These are phyloP conservation scores for Cladorrhinum sp. DNA, from an alignment of 2,329 filamentous ascomycete species.

Conservation along the genomic window DNA sequence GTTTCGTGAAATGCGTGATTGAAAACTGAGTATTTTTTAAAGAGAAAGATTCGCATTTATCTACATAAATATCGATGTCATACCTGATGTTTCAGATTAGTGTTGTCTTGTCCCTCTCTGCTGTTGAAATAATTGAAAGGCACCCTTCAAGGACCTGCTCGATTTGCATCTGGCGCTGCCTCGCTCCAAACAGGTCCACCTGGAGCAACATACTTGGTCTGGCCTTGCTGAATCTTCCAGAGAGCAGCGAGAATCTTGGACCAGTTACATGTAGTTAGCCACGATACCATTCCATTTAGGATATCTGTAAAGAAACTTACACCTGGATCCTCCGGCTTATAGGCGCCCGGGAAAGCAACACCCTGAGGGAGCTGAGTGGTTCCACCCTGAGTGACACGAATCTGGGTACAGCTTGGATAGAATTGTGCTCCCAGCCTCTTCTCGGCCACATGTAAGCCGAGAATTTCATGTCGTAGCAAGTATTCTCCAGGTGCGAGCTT, in stretches of 20 bases:
- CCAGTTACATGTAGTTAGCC: no score
- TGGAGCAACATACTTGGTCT: constrained; percentile 18
- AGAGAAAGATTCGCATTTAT: no score
- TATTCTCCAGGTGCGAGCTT: constrained; percentile 35
- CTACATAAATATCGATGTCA: no score
- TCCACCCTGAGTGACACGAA: constrained; percentile 20
- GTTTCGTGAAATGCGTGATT: no score
- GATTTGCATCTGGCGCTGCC: constrained; percentile 22
- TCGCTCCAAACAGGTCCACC: constrained; percentile 23
- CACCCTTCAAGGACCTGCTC: constrained; percentile 9
- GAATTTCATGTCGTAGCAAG: constrained; percentile 45
- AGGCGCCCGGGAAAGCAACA: constrained; percentile 22
- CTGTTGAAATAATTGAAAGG: background rate
- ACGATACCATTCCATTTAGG: background rate
- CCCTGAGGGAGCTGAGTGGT: constrained; percentile 17
- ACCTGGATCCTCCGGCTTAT: constrained; percentile 19
- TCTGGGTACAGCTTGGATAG: constrained; percentile 41
- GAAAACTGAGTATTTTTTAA: no score
- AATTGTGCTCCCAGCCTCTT: constrained; percentile 40
- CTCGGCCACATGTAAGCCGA: constrained; percentile 38
- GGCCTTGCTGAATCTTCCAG: constrained; percentile 22
- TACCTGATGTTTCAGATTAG: no score
- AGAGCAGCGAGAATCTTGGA: constrained; percentile 17
- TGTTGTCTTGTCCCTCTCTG: background rate
- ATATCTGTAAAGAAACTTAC: constrained; percentile 10